Evolutionary conservation across 164 flowering plant genomes (phyloP).

Genomic region (Vitis cinerea): DNA sequence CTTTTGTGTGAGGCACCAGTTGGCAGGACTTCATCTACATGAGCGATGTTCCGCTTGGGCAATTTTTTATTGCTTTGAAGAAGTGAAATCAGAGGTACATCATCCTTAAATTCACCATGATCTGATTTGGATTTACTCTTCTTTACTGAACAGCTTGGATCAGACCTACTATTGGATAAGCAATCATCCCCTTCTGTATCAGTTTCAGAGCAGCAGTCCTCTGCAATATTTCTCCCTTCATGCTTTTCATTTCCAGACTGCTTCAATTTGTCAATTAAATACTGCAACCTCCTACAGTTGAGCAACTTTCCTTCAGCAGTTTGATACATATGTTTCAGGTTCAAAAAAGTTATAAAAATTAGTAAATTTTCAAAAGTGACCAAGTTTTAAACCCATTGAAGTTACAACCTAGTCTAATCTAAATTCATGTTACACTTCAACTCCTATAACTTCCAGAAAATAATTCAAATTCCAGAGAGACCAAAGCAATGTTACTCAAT

Average conservation of each 20-base stretch:
- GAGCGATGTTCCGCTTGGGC: slow-evolving; percentile 23
- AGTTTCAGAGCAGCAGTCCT: slow-evolving; percentile 78
- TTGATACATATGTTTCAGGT: not conserved
- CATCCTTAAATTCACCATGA: slow-evolving; percentile 39
- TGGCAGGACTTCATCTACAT: slow-evolving; percentile 16
- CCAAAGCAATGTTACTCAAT: too few species aligned
- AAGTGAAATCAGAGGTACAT: slow-evolving; percentile 54
- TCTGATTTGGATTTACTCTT: slow-evolving; percentile 21
- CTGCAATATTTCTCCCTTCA: slow-evolving; percentile 20
- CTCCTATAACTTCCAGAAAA: not conserved
- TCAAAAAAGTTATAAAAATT: not conserved
- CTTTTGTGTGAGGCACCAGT: slow-evolving; percentile 26
- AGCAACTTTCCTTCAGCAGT: slow-evolving; percentile 1
- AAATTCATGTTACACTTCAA: not conserved
- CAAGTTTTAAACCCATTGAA: not conserved
- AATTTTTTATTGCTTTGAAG: slow-evolving; percentile 25
- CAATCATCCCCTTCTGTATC: slow-evolving; percentile 59
- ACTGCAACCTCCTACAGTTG: slow-evolving; percentile 61
- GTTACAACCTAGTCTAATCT: not conserved
- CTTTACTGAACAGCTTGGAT: slow-evolving; percentile 32
- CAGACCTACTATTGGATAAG: slow-evolving; percentile 35
- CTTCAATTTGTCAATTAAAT: slow-evolving; percentile 55
- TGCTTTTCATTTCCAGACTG: slow-evolving; percentile 23
- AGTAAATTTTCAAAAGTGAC: not conserved
- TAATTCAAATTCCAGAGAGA: not conserved